Evolutionary conservation across 371 early-diverging fungal species (phyloP), one percentile per base, ranked within the genome.

Genomic region (Mortierella sp.): DNA sequence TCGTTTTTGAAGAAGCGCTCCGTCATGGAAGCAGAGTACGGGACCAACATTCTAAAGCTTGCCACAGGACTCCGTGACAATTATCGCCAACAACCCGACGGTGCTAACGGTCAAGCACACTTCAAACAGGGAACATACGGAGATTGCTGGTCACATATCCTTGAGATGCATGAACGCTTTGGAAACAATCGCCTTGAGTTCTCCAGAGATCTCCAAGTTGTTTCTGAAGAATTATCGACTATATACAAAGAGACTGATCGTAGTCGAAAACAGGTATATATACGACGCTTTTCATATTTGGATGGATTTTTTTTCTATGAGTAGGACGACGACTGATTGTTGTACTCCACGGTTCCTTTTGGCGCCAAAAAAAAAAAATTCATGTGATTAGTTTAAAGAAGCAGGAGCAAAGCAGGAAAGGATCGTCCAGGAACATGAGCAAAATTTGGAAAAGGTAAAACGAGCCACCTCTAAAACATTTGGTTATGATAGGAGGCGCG

Each of bases 221-320:
- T 93, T 24, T 87, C 93, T 20, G 95, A 95, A 20, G 93, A 94
- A 55, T 78, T 95, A 32, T 83, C 85, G 35, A 75, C 89, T 6
- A 79, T 92, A n/a, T 87, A 85, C 73, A 96, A 93, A 83, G 93
- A 95, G 65, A 93, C 92, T 12, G 96, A 95, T 70, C 86, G 92
- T 39, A 88, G 88, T 57, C 87, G 96, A 66, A 94, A 94, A 77
- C 92, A 93, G 85, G 94, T 93, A 75, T 5, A 32, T 35, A 5
- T 35, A 35, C 35, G 35, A 35, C 35, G 35, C 3, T 10, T n/a
- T 20, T 20, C 12, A 54, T 22, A 52, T 40, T 43, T 9, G 52
- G 18, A 22, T 9, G 20, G 9, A 5, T 2, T 52, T 52, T 20
- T 52, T 3, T 52, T 22, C n/a, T 52, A 22, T 52, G 24, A 28